These are phyloP conservation scores for Lenwebbia sp. DNA, from an alignment of 345 rosid species.

Conservation along the genomic window DNA sequence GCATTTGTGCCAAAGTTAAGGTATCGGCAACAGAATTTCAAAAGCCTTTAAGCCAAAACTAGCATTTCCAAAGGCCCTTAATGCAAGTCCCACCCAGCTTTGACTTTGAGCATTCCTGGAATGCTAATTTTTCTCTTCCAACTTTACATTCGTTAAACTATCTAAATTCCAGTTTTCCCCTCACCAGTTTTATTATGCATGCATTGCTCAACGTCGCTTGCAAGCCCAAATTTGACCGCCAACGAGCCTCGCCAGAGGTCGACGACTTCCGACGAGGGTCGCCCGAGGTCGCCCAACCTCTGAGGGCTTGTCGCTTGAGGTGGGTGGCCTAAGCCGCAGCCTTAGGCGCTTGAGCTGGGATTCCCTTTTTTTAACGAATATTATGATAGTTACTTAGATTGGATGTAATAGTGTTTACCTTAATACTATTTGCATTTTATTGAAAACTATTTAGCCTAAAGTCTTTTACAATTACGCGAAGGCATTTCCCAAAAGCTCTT, in stretches of 20 bases:
- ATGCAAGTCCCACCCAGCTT: background rate
- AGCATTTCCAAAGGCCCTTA: background rate
- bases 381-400: background rate
- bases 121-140: background rate
- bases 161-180: background rate
- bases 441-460: background rate
- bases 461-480: too few relatives aligned
- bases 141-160: background rate
- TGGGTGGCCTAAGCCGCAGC: too few relatives aligned
- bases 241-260: background rate
- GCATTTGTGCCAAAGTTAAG: background rate
- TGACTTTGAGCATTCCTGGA: background rate
- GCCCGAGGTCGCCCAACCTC: background rate
- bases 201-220: background rate
- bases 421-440: background rate
- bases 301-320: too few relatives aligned
- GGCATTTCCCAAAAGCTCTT: background rate
- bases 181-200: background rate
- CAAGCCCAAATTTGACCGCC: background rate
- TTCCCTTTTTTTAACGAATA: background rate
- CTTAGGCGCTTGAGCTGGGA: background rate
- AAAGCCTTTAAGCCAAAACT: background rate
- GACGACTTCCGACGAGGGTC: background rate
- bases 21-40: background rate
- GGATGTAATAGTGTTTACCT: background rate